These are phyloP conservation scores for Rhododendron molle DNA, from an alignment of 148 eudicot species.

Conservation along the genomic window DNA sequence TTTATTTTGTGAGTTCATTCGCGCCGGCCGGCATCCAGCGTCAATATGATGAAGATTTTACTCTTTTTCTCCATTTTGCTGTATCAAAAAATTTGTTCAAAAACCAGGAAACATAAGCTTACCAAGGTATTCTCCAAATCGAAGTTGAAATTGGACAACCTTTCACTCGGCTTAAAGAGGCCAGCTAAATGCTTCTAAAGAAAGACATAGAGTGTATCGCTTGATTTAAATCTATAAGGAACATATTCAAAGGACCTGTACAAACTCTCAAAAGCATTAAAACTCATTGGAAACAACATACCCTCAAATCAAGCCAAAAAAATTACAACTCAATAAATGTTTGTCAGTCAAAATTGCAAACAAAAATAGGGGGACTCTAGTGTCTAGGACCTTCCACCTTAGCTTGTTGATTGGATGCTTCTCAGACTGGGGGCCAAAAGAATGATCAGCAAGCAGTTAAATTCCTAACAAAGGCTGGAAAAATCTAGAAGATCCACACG, in stretches of 20 bases:
- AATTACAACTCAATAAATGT: background rate
- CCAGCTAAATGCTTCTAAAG: background rate
- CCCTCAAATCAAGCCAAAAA: background rate
- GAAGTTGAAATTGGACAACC: background rate
- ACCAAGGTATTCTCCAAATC: background rate
- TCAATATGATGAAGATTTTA: no score
- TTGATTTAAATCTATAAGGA: background rate
- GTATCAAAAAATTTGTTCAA: background rate
- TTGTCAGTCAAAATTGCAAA: background rate
- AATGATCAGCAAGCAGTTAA: background rate
- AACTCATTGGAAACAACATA: background rate
- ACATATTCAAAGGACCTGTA: background rate
- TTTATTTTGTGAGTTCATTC: no score
- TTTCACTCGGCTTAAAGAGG: background rate
- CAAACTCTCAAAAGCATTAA: slow-evolving; percentile 16
- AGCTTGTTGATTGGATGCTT: background rate
- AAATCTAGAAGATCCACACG: background rate
- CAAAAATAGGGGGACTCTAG: background rate
- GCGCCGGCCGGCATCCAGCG: no score
- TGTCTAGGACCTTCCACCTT: background rate
- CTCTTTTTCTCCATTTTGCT: background rate
- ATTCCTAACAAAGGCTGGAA: background rate
- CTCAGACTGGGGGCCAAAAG: background rate
- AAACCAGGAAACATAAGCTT: background rate
- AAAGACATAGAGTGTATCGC: background rate